Evolutionary conservation across 495 filamentous ascomycete genomes (phyloP).

Genomic region (Articulospora tetracladia): DNA sequence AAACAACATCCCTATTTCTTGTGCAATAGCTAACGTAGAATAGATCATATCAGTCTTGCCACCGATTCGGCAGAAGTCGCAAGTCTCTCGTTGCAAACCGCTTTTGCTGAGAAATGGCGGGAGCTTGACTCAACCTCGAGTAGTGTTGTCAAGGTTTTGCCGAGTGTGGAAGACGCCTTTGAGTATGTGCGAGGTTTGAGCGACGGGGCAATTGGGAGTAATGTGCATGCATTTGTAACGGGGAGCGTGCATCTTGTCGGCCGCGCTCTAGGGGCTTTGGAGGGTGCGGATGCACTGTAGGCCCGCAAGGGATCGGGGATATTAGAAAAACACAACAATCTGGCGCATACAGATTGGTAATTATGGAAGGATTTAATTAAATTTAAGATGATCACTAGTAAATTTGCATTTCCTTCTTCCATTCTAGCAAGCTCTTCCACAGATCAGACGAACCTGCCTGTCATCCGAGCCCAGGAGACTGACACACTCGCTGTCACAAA

Average conservation of each 20-base stretch:
- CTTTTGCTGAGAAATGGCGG: conserved; percentile 69
- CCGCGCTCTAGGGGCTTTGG: conserved; percentile 71
- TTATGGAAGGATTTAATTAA: too few relatives aligned
- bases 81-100: conserved; percentile 67
- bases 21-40: background rate
- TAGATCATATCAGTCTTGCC: conserved; percentile 65
- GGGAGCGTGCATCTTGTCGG: conserved; percentile 91
- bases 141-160: conserved; percentile 56
- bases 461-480: too few relatives aligned
- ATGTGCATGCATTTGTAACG: conserved; percentile 54
- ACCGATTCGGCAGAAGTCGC: conserved; percentile 63
- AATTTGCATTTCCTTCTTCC: too few relatives aligned
- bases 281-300: conserved; percentile 29
- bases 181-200: conserved; percentile 54
- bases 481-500: too few relatives aligned
- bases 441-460: too few relatives aligned
- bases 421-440: too few relatives aligned
- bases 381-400: too few relatives aligned
- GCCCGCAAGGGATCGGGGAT: too few relatives aligned
- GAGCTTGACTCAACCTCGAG: conserved; percentile 48
- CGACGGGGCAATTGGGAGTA: background rate
- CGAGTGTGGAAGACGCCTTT: conserved; percentile 85
- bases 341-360: background rate
- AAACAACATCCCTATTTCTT: background rate
- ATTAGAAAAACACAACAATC: background rate